Base-by-base conservation (phyloP, 2,329 filamentous ascomycete genomes). In the Corynespora cassiicola region DNA sequence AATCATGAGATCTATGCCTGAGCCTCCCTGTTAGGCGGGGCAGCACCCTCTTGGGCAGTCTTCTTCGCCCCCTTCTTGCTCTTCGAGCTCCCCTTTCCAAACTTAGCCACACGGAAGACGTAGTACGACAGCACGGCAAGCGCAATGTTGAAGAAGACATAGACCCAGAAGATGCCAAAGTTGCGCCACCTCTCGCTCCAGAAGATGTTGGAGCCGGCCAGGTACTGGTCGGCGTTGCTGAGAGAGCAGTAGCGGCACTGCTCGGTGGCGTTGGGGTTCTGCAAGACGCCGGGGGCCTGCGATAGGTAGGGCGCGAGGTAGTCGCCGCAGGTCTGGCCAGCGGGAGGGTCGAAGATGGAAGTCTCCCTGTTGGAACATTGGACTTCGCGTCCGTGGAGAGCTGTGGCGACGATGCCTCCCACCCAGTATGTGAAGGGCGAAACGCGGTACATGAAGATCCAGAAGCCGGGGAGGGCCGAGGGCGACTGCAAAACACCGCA, bases 381-480 rank as follows among this genome's bases (percentile, higher is more conserved):
- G 25, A 85, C 79, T 7, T 63, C 48, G 2, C 72, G 73, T 0
- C 56, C 65, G 2, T 70, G 65, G 0, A 84, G 58, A 57, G 68
- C 65, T 0, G 70, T 66, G 5, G 62, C 52, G 2, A 70, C 62
- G 23, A 74, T 65, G 7, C 68, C 69, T 12, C 46, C 56, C 14
- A 75, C 56, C 75, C 76, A 81, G 65, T 88, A 88, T 0, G 82
- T 87, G 42, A 87, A 84, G 0, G 84, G 84, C 0, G 78, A 82
- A 8, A 82, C 73, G 17, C 81, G 77, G 65, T 88, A 87, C 86
- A 89, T 89, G 70, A 88, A 89, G 45, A 82, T 81, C 86, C 86
- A 90, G 71, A 90, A 90, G 0, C 80, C 76, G 0, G 86, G 86
- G 1, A 90, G 73, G 0, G 75, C 73, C 3, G 57, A 43, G 0